Evolutionary conservation across 768 basidiomycete species (phyloP), one percentile per base, ranked within the genome.

Genomic region (Trametes villosa): DNA sequence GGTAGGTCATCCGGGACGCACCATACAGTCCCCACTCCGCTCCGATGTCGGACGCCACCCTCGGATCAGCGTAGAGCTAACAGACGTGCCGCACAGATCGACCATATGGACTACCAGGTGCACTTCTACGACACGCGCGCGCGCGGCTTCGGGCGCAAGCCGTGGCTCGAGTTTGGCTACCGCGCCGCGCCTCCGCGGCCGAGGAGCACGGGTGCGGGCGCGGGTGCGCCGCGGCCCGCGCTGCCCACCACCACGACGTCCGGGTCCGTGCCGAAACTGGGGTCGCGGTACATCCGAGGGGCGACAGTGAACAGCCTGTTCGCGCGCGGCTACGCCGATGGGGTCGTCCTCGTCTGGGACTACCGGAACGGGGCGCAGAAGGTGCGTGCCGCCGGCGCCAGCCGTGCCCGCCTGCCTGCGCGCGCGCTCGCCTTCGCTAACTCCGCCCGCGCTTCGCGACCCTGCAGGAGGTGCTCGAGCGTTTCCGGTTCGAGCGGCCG

Each of bases 61-160:
- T 30, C 56, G 40, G 47, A 57, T 57, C 47, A 57, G 38, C 15
- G 7, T 36, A 24, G 47, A 31, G 46, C 57, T 63, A 44, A 63
- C 46, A 20, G 22, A 36, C n/a, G 12, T 40, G 40, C 33, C 51
- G 44, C 17, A 53, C 66, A 85, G 83, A 74, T 84, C 56, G 76
- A 78, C 60, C 79, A 81, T 68, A 73, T 81, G 53, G 79, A 82
- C 62, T 70, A 72, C 46, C 84, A 85, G 68, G 74, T 83, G 20
- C 75, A 79, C 53, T 62, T 84, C 36, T 85, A 75, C 63, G 85
- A 86, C 65, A 65, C 70, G 49, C 76, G 82, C 52, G 74, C 67
- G 59, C 70, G 69, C 27, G 70, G 71, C 29, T 82, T 82, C 60
- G 67, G 73, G 63, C 67, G 75, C 59, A 59, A 71, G 38, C 77